Conservation (phyloP, 2,329 filamentous ascomycete genomes). For the Geoglossum cookeanum region DNA sequence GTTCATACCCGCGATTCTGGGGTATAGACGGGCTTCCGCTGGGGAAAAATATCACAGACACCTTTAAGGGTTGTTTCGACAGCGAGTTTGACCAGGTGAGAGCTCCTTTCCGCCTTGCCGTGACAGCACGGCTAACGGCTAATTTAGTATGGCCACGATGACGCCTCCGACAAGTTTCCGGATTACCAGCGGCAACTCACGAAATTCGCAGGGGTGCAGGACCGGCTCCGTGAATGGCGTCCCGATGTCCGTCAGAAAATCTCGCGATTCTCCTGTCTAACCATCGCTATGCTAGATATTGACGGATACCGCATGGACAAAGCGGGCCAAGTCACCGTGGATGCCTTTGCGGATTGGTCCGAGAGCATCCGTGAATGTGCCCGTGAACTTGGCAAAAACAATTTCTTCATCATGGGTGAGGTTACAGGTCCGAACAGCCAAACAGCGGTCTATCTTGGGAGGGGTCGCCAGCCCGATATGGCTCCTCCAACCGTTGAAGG, state of each 20-base stretch:
- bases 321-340: conserved; percentile 42
- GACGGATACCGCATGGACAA: conserved; percentile 51
- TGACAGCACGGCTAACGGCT: not conserved
- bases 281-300: conserved; percentile 42
- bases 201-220: conserved; percentile 48
- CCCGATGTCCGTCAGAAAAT: conserved; percentile 37
- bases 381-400: conserved; percentile 34
- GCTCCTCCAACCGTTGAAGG: conserved; percentile 26
- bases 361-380: conserved; percentile 38
- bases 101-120: not conserved
- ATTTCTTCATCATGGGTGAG: conserved; percentile 46
- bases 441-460: conserved; percentile 41
- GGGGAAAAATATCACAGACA: conserved; percentile 23
- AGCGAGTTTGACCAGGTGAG: conserved; percentile 38
- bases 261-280: conserved; percentile 42
- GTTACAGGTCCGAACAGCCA: conserved; percentile 43
- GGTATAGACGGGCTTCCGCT: conserved; percentile 35
- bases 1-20: conserved; percentile 42
- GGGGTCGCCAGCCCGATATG: conserved; percentile 38
- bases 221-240: conserved; percentile 45
- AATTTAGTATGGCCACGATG: conserved; percentile 38
- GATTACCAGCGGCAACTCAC: conserved; percentile 45
- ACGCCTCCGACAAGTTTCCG: conserved; percentile 42
- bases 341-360: conserved; percentile 39
- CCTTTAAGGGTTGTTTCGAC: conserved; percentile 36